phyloP scores from a whole-genome alignment of 345 rosid species.

The Cardamine occulta region DNA sequence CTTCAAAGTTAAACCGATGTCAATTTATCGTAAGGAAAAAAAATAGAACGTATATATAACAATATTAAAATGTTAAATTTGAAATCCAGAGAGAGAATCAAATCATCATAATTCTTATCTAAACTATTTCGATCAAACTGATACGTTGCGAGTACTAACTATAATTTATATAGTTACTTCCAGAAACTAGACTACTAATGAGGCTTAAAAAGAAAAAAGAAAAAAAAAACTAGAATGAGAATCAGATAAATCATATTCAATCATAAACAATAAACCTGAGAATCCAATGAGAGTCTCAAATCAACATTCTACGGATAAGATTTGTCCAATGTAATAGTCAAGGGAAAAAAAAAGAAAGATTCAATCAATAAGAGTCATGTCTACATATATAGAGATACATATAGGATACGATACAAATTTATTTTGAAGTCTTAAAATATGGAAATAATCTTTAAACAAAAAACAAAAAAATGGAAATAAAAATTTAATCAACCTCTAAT shows the following conservation, averaged over 20 bases:
- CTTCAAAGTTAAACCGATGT: neutral
- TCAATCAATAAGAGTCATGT: neutral
- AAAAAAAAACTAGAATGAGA: neutral
- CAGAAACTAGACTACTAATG: neutral
- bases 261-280: neutral
- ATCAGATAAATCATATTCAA: neutral
- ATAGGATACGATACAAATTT: constrained; percentile 17
- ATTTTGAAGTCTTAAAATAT: neutral
- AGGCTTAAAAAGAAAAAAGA: too few relatives aligned
- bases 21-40: neutral
- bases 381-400: neutral
- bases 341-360: neutral
- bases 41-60: too few relatives aligned
- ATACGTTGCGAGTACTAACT: neutral
- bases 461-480: neutral
- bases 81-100: neutral
- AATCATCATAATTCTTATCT: neutral
- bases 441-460: neutral
- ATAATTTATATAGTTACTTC: neutral
- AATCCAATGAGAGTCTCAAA: constrained; percentile 10
- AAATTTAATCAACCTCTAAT: too few relatives aligned
- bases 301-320: constrained; percentile 28
- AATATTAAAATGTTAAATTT: neutral
- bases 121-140: neutral
- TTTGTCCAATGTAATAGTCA: constrained; percentile 11